Evolutionary conservation across 23 red algal species (phyloP).

Genomic region (Gracilaria gracilis): DNA sequence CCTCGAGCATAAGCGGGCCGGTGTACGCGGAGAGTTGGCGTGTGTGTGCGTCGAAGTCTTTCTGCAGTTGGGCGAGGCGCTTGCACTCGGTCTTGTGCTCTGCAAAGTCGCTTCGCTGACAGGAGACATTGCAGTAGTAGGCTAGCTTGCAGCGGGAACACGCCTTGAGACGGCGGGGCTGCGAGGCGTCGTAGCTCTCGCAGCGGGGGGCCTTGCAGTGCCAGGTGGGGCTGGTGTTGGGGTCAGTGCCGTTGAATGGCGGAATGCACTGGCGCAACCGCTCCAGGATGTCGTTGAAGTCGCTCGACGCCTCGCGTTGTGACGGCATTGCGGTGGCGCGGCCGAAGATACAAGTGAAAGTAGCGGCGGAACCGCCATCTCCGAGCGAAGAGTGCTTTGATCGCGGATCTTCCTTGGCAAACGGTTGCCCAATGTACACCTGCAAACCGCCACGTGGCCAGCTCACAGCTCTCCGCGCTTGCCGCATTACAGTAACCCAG

Average conservation of each 20-base stretch:
- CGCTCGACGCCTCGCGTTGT: not conserved
- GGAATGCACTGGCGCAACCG: not conserved
- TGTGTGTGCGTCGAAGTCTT: not conserved
- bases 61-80: slow-evolving; percentile 1
- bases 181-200: not conserved
- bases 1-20: not conserved
- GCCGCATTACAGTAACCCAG: no score
- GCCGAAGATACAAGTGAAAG: not conserved
- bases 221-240: slow-evolving; percentile 16
- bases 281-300: not conserved
- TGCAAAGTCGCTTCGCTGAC: not conserved
- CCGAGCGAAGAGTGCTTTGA: no score
- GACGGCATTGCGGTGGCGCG: slow-evolving; percentile 5
- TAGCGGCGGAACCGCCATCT: no score
- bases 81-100: slow-evolving; percentile 3
- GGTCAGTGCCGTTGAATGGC: slow-evolving; percentile 2
- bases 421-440: no score
- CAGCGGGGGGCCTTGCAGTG: not conserved
- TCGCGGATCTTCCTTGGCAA: no score
- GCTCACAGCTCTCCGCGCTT: no score
- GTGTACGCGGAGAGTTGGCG: slow-evolving; percentile 19
- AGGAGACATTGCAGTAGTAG: not conserved
- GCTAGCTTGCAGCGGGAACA: slow-evolving; percentile 7
- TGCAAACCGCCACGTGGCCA: no score
- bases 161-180: slow-evolving; percentile 2